Evolutionary conservation across 169 alveolate species (phyloP).

Genomic region (Blepharisma undulans): DNA sequence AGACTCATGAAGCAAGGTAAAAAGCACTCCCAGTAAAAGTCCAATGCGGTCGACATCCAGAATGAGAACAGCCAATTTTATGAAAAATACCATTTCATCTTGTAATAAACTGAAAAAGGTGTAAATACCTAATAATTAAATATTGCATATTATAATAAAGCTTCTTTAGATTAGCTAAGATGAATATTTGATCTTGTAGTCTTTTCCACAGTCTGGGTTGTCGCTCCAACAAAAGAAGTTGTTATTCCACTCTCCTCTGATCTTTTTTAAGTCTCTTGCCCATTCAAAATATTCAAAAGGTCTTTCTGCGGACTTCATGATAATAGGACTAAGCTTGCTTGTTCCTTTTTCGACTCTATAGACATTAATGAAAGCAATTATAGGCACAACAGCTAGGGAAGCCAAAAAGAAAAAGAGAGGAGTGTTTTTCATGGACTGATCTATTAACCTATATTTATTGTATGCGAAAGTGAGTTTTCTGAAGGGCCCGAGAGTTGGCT

Average conservation of each 20-base stretch:
- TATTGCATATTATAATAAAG: background rate
- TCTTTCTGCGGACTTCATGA: background rate
- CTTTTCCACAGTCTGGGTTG: slow-evolving; percentile 43
- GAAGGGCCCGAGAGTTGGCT: slow-evolving; percentile 8
- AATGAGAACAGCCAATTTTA: background rate
- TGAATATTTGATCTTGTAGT: background rate
- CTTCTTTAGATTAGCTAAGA: background rate
- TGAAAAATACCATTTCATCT: background rate
- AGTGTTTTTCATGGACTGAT: background rate
- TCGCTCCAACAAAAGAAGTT: slow-evolving; percentile 31
- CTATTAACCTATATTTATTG: background rate
- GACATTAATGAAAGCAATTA: background rate
- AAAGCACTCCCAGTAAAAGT: background rate
- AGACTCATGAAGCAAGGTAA: background rate
- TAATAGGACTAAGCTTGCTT: background rate
- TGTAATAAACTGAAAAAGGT: background rate
- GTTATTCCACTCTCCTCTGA: slow-evolving; percentile 42
- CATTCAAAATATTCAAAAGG: slow-evolving; percentile 6
- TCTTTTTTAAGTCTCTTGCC: background rate
- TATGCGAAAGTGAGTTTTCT: background rate
- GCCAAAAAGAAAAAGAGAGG: background rate
- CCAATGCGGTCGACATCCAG: background rate
- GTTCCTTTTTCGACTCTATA: background rate
- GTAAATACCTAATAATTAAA: background rate
- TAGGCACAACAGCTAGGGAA: background rate